phyloP scores from a whole-genome alignment of 2,329 filamentous ascomycete species.

The Helicocarpus griseus region DNA sequence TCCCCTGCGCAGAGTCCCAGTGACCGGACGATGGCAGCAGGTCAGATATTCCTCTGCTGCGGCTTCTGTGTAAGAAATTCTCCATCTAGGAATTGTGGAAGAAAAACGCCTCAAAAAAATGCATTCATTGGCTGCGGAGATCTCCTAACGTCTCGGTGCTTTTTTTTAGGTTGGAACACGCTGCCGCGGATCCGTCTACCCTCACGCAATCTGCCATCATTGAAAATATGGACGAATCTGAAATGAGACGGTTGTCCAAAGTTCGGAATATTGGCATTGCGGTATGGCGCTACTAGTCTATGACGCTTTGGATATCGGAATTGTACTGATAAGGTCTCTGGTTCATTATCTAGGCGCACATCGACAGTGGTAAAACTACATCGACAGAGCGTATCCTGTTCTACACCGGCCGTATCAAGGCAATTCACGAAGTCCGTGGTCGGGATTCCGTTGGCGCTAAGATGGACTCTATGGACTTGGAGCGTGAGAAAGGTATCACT shows the following conservation, averaged over 20 bases:
- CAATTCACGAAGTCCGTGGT: slow-evolving; percentile 85
- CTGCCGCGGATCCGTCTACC: slow-evolving; percentile 45
- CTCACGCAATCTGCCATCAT: slow-evolving; percentile 59
- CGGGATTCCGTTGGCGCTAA: slow-evolving; percentile 94
- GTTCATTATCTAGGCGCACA: slow-evolving; percentile 54
- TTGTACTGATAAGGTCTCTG: not conserved
- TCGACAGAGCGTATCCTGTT: slow-evolving; percentile 93
- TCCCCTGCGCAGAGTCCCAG: slow-evolving; percentile 26
- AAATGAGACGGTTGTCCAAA: slow-evolving; percentile 65
- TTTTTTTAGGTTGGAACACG: slow-evolving; percentile 43
- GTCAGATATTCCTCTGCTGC: slow-evolving; percentile 33
- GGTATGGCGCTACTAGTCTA: slow-evolving; percentile 39
- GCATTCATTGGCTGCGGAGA: not conserved
- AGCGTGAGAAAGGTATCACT: slow-evolving; percentile 96
- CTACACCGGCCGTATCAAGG: slow-evolving; percentile 94
- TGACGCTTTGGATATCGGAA: not conserved
- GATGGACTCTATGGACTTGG: slow-evolving; percentile 99
- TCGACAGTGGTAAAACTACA: slow-evolving; percentile 97
- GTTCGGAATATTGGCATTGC: slow-evolving; percentile 98
- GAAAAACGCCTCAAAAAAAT: not conserved
- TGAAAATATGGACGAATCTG: slow-evolving; percentile 68
- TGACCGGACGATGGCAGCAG: slow-evolving; percentile 34
- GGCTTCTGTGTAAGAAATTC: slow-evolving; percentile 33
- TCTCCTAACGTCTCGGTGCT: not conserved
- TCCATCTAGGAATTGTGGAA: not conserved